Evolutionary conservation across 345 rosid genomes (phyloP).

Genomic region (Tarenaya hassleriana): DNA sequence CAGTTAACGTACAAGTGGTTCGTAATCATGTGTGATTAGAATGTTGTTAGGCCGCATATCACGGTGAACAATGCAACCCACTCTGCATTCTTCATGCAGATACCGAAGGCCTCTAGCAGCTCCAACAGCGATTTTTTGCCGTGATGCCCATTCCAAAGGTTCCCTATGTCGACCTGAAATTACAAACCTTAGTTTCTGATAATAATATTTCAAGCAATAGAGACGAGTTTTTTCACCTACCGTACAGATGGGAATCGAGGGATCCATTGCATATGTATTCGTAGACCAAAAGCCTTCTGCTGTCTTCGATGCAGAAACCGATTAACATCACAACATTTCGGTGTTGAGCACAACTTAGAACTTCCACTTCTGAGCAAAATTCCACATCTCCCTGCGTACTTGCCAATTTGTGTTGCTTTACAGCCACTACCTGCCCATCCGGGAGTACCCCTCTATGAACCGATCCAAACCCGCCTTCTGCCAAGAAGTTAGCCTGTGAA

Average conservation of each 20-base stretch:
- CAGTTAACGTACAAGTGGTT: conserved; percentile 64
- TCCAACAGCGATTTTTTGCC: conserved; percentile 95
- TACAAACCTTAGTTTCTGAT: conserved; percentile 7
- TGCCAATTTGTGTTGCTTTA: conserved; percentile 95
- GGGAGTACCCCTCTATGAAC: conserved; percentile 95
- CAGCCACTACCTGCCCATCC: conserved; percentile 98
- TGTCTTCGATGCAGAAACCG: conserved; percentile 94
- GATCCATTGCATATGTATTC: conserved; percentile 99
- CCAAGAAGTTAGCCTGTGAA: conserved; percentile 95
- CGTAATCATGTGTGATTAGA: conserved; percentile 96
- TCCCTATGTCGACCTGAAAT: conserved; percentile 58
- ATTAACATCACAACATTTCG: conserved; percentile 95
- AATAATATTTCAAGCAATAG: conserved; percentile 7
- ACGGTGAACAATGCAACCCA: conserved; percentile 98
- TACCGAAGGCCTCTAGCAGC: conserved; percentile 98
- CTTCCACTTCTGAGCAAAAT: conserved; percentile 99
- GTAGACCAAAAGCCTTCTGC: conserved; percentile 86
- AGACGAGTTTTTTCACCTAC: conserved; percentile 32
- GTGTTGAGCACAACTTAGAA: conserved; percentile 98
- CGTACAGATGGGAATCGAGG: conserved; percentile 87
- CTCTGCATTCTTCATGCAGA: conserved; percentile 99
- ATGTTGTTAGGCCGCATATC: conserved; percentile 99
- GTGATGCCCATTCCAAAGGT: conserved; percentile 79
- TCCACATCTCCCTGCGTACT: conserved; percentile 98
- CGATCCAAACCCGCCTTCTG: conserved; percentile 98